phyloP scores from a whole-genome alignment of 352 stramenopile genomes.

The Globisporangium ultimum region DNA sequence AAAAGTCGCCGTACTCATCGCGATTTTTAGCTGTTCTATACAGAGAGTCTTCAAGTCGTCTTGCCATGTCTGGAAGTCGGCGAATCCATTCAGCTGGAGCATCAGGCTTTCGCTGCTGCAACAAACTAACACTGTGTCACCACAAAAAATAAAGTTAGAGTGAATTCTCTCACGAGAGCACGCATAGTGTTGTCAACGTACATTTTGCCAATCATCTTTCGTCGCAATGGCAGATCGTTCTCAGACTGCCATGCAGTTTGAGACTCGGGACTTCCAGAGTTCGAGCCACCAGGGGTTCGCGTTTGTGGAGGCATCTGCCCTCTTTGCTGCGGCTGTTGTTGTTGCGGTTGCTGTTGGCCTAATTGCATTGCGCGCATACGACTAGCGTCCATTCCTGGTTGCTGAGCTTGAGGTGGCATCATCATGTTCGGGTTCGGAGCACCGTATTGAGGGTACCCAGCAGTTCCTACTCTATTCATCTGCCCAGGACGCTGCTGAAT shows the following conservation, averaged over 20 bases:
- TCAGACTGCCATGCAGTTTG: constrained; percentile 85
- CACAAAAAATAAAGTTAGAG: constrained; percentile 7
- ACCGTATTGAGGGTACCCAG: constrained; percentile 60
- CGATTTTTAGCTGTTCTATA: constrained; percentile 92
- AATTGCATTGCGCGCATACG: constrained; percentile 41
- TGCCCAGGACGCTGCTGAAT: constrained; percentile 60
- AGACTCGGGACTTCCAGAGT: constrained; percentile 31
- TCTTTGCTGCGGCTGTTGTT: constrained; percentile 10
- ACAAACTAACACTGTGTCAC: constrained; percentile 84
- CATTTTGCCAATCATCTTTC: constrained; percentile 93
- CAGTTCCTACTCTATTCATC: constrained; percentile 50
- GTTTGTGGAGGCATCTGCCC: constrained; percentile 37
- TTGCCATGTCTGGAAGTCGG: constrained; percentile 97
- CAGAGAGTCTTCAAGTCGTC: constrained; percentile 96
- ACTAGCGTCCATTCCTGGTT: constrained; percentile 31
- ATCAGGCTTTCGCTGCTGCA: constrained; percentile 96
- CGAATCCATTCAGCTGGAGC: constrained; percentile 96
- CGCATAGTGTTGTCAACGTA: constrained; percentile 22
- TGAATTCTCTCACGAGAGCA: background rate
- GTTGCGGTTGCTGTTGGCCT: constrained; percentile 18
- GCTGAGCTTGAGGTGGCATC: constrained; percentile 40
- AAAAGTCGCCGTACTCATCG: constrained; percentile 96
- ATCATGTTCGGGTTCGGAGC: constrained; percentile 63
- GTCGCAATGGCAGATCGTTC: constrained; percentile 78
- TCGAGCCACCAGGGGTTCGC: constrained; percentile 36